These are phyloP conservation scores for Pichia sp. DNA, from an alignment of 1,139 yeast genomes.

Conservation along the genomic window DNA sequence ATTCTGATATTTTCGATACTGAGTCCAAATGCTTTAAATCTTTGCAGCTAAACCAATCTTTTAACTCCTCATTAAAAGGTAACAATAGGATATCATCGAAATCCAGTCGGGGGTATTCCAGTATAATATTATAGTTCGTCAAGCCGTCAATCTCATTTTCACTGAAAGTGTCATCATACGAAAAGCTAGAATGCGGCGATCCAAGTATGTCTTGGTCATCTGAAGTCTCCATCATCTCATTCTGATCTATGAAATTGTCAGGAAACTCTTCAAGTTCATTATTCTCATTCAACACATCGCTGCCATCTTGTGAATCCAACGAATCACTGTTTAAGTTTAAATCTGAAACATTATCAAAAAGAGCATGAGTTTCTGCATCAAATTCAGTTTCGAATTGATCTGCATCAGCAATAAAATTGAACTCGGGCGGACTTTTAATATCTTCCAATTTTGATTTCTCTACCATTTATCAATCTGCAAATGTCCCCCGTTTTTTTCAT, in stretches of 20 bases:
- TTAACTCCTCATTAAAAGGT: constrained; percentile 37
- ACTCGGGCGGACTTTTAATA: no score
- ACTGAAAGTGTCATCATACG: constrained; percentile 15
- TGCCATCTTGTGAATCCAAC: background rate
- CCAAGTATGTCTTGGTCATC: constrained; percentile 23
- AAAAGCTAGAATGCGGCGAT: constrained; percentile 23
- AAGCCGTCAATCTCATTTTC: constrained; percentile 24
- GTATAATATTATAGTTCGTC: constrained; percentile 23
- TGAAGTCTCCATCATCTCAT: constrained; percentile 24
- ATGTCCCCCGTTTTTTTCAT: no score
- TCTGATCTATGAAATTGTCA: constrained; percentile 27
- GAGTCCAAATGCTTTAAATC: constrained; percentile 34
- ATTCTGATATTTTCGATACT: constrained; percentile 8
- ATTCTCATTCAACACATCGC: constrained; percentile 1
- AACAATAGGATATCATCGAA: constrained; percentile 38
- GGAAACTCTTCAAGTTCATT: constrained; percentile 18
- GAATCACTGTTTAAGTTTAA: background rate
- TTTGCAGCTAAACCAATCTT: constrained; percentile 54
- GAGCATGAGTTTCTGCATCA: background rate
- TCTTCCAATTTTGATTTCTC: no score
- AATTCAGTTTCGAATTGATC: background rate
- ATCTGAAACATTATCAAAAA: background rate
- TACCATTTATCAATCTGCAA: no score
- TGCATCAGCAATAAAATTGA: background rate
- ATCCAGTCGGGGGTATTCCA: constrained; percentile 32